These are phyloP conservation scores for Diospyros lotus DNA, from an alignment of 148 eudicot genomes.

Conservation along the genomic window DNA sequence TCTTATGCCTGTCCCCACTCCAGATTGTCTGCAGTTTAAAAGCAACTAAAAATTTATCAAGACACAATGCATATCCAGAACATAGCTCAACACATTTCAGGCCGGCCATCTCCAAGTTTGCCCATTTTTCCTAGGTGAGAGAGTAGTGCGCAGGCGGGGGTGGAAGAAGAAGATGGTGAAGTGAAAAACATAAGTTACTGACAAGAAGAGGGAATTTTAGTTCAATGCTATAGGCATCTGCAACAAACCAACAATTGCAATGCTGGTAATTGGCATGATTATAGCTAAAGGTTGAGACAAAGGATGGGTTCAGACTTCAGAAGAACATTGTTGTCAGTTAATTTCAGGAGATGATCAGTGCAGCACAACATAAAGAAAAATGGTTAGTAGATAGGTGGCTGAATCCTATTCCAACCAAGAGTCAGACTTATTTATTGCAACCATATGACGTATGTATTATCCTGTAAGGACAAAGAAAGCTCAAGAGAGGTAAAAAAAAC, in stretches of 20 bases:
- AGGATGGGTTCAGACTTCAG: neutral
- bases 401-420: neutral
- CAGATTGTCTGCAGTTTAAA: neutral
- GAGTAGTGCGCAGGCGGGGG: neutral
- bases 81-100: neutral
- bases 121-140: neutral
- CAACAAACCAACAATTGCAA: neutral
- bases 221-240: neutral
- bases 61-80: neutral
- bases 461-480: neutral
- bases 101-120: neutral
- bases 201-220: neutral
- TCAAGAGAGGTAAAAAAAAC: constrained; percentile 1
- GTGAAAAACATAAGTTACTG: neutral
- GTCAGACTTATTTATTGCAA: neutral
- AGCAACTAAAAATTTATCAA: neutral
- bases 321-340: neutral
- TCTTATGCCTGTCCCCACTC: neutral
- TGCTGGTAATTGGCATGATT: neutral
- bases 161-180: neutral
- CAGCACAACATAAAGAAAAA: neutral
- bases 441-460: neutral
- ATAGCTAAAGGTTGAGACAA: neutral
- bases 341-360: neutral
- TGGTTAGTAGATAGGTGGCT: neutral